Base-by-base conservation (phyloP, 2,329 filamentous ascomycete species). In the Venturia nashicola region DNA sequence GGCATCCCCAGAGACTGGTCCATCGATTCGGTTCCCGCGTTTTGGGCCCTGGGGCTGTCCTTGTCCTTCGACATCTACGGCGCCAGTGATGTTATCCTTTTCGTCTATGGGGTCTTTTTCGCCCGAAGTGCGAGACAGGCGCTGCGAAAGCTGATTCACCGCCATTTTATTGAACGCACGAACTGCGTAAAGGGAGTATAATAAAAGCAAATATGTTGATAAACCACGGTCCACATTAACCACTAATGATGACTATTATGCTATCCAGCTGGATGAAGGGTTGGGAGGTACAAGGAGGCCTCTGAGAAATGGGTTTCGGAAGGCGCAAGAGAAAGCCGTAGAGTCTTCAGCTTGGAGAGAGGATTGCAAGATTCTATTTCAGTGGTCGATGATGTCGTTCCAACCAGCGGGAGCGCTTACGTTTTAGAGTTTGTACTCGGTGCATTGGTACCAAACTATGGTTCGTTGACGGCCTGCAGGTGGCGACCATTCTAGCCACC, bases 131-230 rank as follows among this genome's bases (percentile, higher is more conserved):
- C 23, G 62, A 20, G 20, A 32, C 20, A 60, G 11, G 1, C 59
- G 42, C 27, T 18, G 39, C 14, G 65, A 23, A 36, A 61, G 32
- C n/a, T 65, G 46, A 64, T 73, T 74, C 76, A 81, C 72, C 79
- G 79, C 79, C 79, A 81, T 80, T 81, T 81, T 65, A 80, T 68
- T 55, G 73, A 76, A 67, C 79, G 77, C 69, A 81, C 78, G 68
- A 73, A 70, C 70, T 71, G 74, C 67, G 74, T 73, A 66, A 76
- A 71, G 60, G 75, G 72, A 63, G 71, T 73, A 68, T 73, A 74
- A 60, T 65, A 60, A 46, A 64, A 63, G 27, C 20, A 51, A 40
- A 27, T 44, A 39, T 39, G 54, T 44, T 16, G 40, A 55, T 44
- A 44, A 54, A 54, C 34, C 18, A 57, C 51, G 8, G 42, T 27